Evolutionary conservation across 2,329 filamentous ascomycete species (phyloP), one percentile per base, ranked within the genome.

Genomic region (Talaromyces atroroseus): DNA sequence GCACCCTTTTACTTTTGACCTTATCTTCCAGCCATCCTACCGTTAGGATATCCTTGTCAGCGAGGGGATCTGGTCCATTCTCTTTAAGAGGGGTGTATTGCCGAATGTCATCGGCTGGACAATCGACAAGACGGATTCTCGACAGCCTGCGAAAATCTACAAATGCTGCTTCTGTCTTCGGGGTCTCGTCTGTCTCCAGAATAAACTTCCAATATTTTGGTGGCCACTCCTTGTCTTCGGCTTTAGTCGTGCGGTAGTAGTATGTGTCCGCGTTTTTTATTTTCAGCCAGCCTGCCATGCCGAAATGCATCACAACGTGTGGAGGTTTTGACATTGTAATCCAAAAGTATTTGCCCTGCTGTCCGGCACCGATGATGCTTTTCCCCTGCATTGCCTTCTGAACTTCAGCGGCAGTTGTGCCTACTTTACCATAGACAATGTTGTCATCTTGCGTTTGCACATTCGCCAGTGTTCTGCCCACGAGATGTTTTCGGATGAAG

Each of bases 271-370:
- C 86, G 60, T 86, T 85, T 61, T 83, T 86, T 68, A 97, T 91
- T 65, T 95, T 88, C 52, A 97, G 80, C 94, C 94, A 97, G 6
- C 94, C 85, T 16, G 78, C 76, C 80, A 82, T 82, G 44, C 90
- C 90, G 64, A 95, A 86, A 71, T 95, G 91, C 84, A 95, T 90
- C 29, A 97, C 83, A 0, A 89, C 83, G 72, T 97, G 94, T 1
- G 92, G 92, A 11, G 90, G 82, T 10, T 82, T 80, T 24, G 82
- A 81, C 82, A 89, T 88, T 38, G 90, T 85, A 21, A 97, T 78
- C 79, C 94, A 99, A 71, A 99, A 97, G 69, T 97, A 97, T 80
- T 97, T 99, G 10, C 94, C 94, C 70, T 96, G 94, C 58, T 88
- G 90, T 3, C 88, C 89, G 3, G 88, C 89, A 54, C 80, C 81